Conservation (phyloP, 1,284 basidiomycete species). For the Ceratobasidium sp. region DNA sequence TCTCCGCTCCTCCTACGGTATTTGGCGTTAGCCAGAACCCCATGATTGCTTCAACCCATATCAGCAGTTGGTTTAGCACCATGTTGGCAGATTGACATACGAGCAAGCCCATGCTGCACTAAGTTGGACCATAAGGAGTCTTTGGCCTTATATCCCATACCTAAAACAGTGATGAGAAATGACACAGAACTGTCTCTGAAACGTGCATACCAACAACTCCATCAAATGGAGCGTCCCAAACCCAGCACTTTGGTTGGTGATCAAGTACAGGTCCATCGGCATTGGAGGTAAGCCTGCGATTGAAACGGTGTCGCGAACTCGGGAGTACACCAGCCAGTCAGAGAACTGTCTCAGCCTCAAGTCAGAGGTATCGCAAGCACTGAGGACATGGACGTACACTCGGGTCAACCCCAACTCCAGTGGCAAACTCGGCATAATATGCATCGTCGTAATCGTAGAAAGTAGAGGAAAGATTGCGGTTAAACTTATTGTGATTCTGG, state of each 20-base stretch:
- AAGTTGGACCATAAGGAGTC: background rate
- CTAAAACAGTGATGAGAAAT: conserved; percentile 57
- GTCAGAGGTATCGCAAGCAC: conserved; percentile 23
- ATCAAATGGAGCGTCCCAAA: conserved; percentile 59
- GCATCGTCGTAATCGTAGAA: background rate
- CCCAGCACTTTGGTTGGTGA: conserved; percentile 58
- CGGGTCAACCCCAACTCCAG: conserved; percentile 63
- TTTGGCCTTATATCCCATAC: conserved; percentile 58
- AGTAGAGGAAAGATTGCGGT: conserved; percentile 6
- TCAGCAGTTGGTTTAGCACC: background rate
- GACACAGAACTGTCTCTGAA: background rate
- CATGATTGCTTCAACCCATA: conserved; percentile 55
- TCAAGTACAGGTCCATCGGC: conserved; percentile 55
- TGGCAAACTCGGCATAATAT: conserved; percentile 50
- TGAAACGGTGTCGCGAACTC: conserved; percentile 53
- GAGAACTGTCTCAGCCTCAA: conserved; percentile 39
- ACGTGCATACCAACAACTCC: conserved; percentile 39
- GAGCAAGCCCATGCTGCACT: conserved; percentile 7
- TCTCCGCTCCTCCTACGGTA: conserved; percentile 58
- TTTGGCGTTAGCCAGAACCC: conserved; percentile 60
- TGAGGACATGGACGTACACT: conserved; percentile 48
- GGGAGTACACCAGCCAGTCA: conserved; percentile 26
- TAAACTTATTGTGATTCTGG: background rate
- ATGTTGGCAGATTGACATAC: background rate
- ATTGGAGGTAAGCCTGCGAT: conserved; percentile 55